These are phyloP conservation scores for Solanum ossicruentum DNA, from an alignment of 257 asterid species.

Conservation along the genomic window DNA sequence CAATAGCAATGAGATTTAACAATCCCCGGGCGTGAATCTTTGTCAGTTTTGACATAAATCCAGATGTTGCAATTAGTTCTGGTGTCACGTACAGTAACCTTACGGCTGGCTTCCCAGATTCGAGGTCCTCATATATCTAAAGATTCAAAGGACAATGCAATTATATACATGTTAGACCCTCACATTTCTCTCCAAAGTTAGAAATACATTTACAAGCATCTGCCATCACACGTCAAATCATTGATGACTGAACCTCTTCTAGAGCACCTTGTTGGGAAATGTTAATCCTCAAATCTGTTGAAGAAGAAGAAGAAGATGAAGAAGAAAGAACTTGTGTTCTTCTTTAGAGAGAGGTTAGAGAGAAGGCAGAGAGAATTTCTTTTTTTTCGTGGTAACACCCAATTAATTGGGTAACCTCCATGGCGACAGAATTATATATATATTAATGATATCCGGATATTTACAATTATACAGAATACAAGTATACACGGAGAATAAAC, in stretches of 20 bases:
- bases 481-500: no score
- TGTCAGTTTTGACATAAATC: constrained; percentile 63
- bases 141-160: not conserved
- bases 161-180: not conserved
- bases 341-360: no score
- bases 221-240: not conserved
- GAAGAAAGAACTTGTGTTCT: no score
- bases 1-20: constrained; percentile 76
- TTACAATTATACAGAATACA: no score
- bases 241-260: not conserved
- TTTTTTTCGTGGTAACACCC: no score
- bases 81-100: constrained; percentile 91
- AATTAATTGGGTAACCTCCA: no score
- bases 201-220: not conserved
- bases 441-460: no score
- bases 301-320: no score
- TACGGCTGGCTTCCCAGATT: constrained; percentile 79
- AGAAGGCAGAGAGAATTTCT: no score
- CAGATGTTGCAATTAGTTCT: constrained; percentile 74
- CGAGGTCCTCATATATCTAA: constrained; percentile 80
- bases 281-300: no score
- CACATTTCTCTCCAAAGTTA: not conserved
- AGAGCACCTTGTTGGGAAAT: not conserved
- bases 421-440: no score
- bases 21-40: constrained; percentile 76